These are phyloP conservation scores for Candida dubliniensis DNA, from an alignment of 1,139 yeast genomes.

Conservation along the genomic window DNA sequence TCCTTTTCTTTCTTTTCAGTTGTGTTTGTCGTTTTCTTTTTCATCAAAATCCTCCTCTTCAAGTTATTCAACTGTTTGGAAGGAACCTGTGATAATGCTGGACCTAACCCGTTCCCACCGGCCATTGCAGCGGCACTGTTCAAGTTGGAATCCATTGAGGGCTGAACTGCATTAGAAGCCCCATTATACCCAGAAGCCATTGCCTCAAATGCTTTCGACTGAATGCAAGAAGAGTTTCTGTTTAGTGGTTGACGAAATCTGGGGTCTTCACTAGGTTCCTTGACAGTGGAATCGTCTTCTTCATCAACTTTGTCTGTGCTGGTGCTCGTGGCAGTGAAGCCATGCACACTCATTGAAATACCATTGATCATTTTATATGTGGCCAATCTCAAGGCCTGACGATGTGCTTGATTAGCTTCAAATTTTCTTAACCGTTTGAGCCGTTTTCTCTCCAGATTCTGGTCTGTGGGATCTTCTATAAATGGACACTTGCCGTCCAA, in stretches of 20 bases:
- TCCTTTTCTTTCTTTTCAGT: slow-evolving; percentile 48
- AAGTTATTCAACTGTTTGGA: slow-evolving; percentile 65
- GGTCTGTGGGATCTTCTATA: slow-evolving; percentile 48
- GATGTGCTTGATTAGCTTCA: slow-evolving; percentile 41
- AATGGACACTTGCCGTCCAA: slow-evolving; percentile 76
- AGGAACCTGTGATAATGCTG: slow-evolving; percentile 63
- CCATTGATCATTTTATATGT: slow-evolving; percentile 36
- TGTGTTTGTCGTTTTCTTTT: slow-evolving; percentile 30
- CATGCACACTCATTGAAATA: slow-evolving; percentile 17
- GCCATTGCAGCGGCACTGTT: slow-evolving; percentile 31
- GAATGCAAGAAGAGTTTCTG: slow-evolving; percentile 34
- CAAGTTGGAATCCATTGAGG: slow-evolving; percentile 46
- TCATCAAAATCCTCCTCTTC: slow-evolving; percentile 52
- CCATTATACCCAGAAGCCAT: slow-evolving; percentile 76
- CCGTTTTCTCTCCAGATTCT: slow-evolving; percentile 39
- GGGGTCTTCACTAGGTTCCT: slow-evolving; percentile 12
- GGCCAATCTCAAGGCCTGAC: slow-evolving; percentile 37
- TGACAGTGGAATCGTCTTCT: slow-evolving; percentile 10
- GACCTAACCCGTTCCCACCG: slow-evolving; percentile 71
- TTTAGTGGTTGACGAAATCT: slow-evolving; percentile 27
- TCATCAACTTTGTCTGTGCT: slow-evolving; percentile 28
- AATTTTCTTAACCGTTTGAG: slow-evolving; percentile 40
- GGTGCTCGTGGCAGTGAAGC: slow-evolving; percentile 30
- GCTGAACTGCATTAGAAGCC: slow-evolving; percentile 48
- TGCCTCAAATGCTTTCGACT: slow-evolving; percentile 51